A percentile compares a stretch with the other conserved stretches of the same genome.
phyloP scores from a whole-genome alignment of 2,329 filamentous ascomycete genomes.

The Colletotrichum chrysophilum region DNA sequence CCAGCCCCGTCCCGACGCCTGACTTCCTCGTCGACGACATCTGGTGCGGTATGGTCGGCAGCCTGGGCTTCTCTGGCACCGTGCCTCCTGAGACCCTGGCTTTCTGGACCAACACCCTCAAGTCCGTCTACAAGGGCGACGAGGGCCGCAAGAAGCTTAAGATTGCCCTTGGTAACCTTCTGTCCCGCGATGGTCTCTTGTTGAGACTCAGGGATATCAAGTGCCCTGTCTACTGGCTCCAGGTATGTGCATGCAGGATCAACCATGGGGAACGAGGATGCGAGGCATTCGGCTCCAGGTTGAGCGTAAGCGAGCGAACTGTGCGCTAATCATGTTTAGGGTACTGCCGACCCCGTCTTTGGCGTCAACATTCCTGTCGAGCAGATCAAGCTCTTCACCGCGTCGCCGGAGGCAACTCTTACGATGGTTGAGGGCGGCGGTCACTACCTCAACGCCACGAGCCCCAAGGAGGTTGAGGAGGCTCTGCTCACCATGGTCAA shows the following conservation, averaged over 20 bases:
- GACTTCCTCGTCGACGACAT: slow-evolving; percentile 53
- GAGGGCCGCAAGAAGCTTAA: slow-evolving; percentile 53
- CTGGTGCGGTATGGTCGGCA: slow-evolving; percentile 50
- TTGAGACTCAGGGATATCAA: slow-evolving; percentile 49
- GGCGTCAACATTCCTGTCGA: slow-evolving; percentile 43
- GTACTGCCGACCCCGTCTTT: slow-evolving; percentile 50
- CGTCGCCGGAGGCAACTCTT: slow-evolving; percentile 47
- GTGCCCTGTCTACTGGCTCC: slow-evolving; percentile 59
- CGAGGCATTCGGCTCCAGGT: background rate
- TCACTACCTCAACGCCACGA: slow-evolving; percentile 56
- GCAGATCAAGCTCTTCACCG: slow-evolving; percentile 56
- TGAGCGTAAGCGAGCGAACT: background rate
- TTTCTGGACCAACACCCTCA: slow-evolving; percentile 53
- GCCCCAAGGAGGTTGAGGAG: slow-evolving; percentile 48
- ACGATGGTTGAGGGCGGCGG: slow-evolving; percentile 47
- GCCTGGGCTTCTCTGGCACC: slow-evolving; percentile 50
- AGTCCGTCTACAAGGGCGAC: slow-evolving; percentile 52
- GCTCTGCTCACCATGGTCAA: slow-evolving; percentile 48
- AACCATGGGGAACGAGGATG: background rate
- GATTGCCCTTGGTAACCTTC: slow-evolving; percentile 48
- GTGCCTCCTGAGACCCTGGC: slow-evolving; percentile 38
- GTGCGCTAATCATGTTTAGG: slow-evolving; percentile 33
- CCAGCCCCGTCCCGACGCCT: slow-evolving; percentile 39
- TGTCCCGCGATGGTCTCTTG: slow-evolving; percentile 53
- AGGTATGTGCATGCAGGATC: slow-evolving; percentile 37